Evolutionary conservation across 768 basidiomycete species (phyloP).

Genomic region (Pulveroboletus sp.): DNA sequence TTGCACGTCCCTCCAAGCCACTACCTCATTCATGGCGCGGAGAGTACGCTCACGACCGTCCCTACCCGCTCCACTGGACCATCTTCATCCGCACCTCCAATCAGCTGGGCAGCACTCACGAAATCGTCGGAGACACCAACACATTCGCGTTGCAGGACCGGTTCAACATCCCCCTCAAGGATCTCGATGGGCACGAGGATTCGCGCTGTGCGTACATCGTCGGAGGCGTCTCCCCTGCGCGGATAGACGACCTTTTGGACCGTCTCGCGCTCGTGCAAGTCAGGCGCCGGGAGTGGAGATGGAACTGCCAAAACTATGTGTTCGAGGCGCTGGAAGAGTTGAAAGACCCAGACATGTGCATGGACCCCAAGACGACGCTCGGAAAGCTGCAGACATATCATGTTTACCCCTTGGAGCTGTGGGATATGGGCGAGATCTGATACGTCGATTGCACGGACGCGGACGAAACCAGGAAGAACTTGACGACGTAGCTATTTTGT

Average conservation of each 20-base stretch:
- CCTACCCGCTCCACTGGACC: conserved; percentile 25
- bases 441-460: neutral
- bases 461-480: neutral
- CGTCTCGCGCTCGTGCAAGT: conserved; percentile 17
- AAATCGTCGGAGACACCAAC: conserved; percentile 19
- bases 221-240: conserved; percentile 15
- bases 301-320: conserved; percentile 31
- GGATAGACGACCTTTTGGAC: conserved; percentile 7
- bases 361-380: conserved; percentile 15
- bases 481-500: neutral
- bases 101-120: conserved; percentile 19
- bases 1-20: conserved; percentile 15
- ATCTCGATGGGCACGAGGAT: neutral
- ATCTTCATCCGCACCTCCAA: conserved; percentile 23
- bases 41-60: conserved; percentile 3
- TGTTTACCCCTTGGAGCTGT: conserved; percentile 26
- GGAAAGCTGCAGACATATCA: conserved; percentile 23
- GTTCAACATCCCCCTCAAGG: conserved; percentile 8
- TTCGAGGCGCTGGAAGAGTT: conserved; percentile 18
- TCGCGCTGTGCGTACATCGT: conserved; percentile 25
- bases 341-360: conserved; percentile 7
- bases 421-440: conserved; percentile 26
- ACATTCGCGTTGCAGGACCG: conserved; percentile 16
- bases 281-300: conserved; percentile 12
- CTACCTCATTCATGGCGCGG: conserved; percentile 29